Evolutionary conservation across 345 rosid genomes (phyloP).

Genomic region (Durio zibethinus): DNA sequence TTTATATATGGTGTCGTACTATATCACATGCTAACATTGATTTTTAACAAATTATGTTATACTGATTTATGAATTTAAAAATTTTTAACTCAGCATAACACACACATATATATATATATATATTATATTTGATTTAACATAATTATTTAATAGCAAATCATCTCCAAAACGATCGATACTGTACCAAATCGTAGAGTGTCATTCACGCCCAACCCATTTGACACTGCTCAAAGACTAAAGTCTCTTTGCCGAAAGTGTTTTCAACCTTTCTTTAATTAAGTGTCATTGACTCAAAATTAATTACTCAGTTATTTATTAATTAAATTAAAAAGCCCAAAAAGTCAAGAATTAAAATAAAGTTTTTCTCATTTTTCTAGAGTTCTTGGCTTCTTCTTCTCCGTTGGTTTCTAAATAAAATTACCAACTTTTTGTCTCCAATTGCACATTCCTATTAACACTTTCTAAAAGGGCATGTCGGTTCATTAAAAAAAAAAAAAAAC

Average conservation of each 20-base stretch:
- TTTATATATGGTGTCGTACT: too few relatives aligned
- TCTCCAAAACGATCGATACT: too few relatives aligned
- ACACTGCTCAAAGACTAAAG: neutral
- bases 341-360: neutral
- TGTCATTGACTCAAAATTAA: neutral
- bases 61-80: too few relatives aligned
- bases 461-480: conserved; percentile 9
- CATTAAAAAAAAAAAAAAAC: neutral
- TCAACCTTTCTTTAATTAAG: neutral
- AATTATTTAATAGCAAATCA: too few relatives aligned
- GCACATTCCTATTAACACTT: neutral
- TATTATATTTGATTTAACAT: too few relatives aligned
- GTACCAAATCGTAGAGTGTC: too few relatives aligned
- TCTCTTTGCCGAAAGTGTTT: neutral
- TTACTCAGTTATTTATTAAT: neutral
- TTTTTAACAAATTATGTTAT: too few relatives aligned
- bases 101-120: too few relatives aligned
- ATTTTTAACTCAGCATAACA: too few relatives aligned
- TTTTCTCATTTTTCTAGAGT: conserved; percentile 3
- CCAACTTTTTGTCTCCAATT: conserved; percentile 25
- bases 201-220: too few relatives aligned
- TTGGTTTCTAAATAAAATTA: neutral
- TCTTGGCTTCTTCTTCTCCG: neutral
- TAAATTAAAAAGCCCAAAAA: neutral
- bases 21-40: too few relatives aligned